These are phyloP conservation scores for Aquilaria sinensis DNA, from an alignment of 345 rosid species.

Conservation along the genomic window DNA sequence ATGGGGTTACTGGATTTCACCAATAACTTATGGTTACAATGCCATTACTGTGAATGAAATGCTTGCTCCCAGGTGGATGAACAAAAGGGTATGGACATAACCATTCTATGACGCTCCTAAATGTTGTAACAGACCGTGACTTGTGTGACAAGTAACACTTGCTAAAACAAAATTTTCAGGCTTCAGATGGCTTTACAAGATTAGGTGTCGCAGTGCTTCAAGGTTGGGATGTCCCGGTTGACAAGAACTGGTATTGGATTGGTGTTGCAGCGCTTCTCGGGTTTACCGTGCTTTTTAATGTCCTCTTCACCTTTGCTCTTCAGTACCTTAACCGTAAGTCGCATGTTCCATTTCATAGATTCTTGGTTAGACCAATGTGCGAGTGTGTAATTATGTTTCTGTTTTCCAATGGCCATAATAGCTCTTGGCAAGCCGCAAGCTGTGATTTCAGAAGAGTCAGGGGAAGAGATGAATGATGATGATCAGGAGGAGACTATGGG, in stretches of 20 bases:
- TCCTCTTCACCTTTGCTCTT: slow-evolving; percentile 46
- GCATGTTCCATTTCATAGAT: background rate
- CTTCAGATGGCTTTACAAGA: slow-evolving; percentile 16
- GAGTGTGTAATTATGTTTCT: slow-evolving; percentile 3
- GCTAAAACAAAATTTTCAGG: slow-evolving; percentile 18
- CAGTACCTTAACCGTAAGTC: slow-evolving; percentile 50
- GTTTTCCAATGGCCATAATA: slow-evolving; percentile 3
- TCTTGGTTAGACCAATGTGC: slow-evolving; percentile 2
- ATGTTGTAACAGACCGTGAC: background rate
- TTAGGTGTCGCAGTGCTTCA: slow-evolving; percentile 38
- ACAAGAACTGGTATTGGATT: slow-evolving; percentile 60
- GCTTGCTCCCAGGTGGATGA: slow-evolving; percentile 80
- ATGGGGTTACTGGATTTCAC: slow-evolving; percentile 95
- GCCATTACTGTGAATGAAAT: slow-evolving; percentile 72
- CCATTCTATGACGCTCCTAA: too few relatives aligned
- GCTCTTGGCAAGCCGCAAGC: slow-evolving; percentile 59
- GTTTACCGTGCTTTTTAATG: slow-evolving; percentile 45
- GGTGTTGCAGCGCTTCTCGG: slow-evolving; percentile 47
- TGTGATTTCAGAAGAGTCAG: slow-evolving; percentile 37
- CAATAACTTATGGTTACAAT: slow-evolving; percentile 65
- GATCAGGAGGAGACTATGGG: slow-evolving; percentile 23
- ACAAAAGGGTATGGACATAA: slow-evolving; percentile 32
- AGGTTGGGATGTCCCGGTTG: slow-evolving; percentile 24
- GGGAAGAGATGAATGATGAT: slow-evolving; percentile 24
- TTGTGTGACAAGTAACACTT: too few relatives aligned